Base-by-base conservation (phyloP, 108 stramenopile genomes). In the Nitzschia sp. region DNA sequence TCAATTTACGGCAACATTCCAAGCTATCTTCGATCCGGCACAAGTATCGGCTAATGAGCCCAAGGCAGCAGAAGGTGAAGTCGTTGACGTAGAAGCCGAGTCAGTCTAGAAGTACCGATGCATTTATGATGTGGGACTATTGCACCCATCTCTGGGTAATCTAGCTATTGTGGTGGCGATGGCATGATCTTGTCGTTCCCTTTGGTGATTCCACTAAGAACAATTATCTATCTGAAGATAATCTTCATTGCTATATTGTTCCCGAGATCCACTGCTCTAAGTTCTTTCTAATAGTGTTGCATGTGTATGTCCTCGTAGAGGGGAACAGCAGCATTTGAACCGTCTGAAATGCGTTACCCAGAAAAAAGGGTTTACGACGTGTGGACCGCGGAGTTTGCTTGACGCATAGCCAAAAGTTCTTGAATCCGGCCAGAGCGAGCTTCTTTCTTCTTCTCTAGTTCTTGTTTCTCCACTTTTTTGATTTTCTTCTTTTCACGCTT, bases 1-100 rank as follows among this genome's bases (percentile, higher is more conserved):
- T 53, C 59, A 82, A 45, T 94, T 94, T 36, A 94, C 93, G 18
- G 90, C 90, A 11, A 83, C 76, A 2, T 88, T 91, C 47, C 81
- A 81, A 53, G 88, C 81, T 0, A 78, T 78, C 25, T 79, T 84
- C 45, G 81, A 88, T 74, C 77, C 83, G n/a, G 67, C 66, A 53
- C 13, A 54, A 17, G 49, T 23, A 21, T 4, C 29, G 0, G 55
- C 55, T 5, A 45, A 15, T 23, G 3, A 19, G 48, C 59, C 6
- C 68, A 74, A 6, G 42, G 32, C 21, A 33, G 35, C 28, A 19
- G 21, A 51, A n/a, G 8, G 18, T 21, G 19, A 19, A 19, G 60
- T 65, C 5, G 55, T 57, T 1, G 66, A 74, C 29, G 73, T 58
- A 23, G 56, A 48, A 49, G 73, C 54, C 2, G 65, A 65, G 48